Conservation (phyloP, 2,329 filamentous ascomycete genomes). For the Orbilia blumenaviensis region DNA sequence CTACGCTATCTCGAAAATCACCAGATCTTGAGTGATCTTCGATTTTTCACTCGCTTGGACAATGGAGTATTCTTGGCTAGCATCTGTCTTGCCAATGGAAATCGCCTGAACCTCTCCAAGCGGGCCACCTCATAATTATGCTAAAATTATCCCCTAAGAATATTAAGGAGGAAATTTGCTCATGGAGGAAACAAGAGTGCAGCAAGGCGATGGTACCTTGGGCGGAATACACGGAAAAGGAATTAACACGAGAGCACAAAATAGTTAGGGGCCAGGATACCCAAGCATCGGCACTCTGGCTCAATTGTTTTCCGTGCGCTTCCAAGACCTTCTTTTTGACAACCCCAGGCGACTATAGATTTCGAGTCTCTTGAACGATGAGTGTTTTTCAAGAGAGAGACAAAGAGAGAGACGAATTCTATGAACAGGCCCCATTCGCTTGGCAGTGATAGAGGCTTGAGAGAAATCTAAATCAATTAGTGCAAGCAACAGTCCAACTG, state of each 20-base stretch:
- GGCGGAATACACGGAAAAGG: conserved; percentile 25
- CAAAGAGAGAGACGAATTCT: not conserved
- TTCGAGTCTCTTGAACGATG: not conserved
- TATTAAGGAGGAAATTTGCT: conserved; percentile 52
- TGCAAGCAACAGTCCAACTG: not conserved
- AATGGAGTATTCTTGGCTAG: not conserved
- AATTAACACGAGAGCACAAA: not conserved
- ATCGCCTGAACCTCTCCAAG: not conserved
- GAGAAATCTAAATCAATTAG: not conserved
- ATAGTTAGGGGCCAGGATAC: conserved; percentile 1
- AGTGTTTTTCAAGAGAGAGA: conserved; percentile 6
- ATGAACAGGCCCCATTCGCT: not conserved
- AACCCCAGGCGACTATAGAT: not conserved
- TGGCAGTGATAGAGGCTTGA: conserved; percentile 14
- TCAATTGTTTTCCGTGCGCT: not conserved
- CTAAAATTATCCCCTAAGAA: conserved; percentile 33
- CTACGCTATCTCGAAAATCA: conserved; percentile 25
- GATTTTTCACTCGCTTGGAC: conserved; percentile 18
- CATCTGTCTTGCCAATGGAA: conserved; percentile 25
- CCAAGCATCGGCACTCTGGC: conserved; percentile 9
- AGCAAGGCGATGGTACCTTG: conserved; percentile 17
- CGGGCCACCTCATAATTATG: conserved; percentile 13
- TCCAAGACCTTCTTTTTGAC: not conserved
- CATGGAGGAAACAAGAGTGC: not conserved
- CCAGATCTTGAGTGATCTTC: conserved; percentile 24